phyloP scores from a whole-genome alignment of 345 rosid species.

The Gossypium rotundifolium region DNA sequence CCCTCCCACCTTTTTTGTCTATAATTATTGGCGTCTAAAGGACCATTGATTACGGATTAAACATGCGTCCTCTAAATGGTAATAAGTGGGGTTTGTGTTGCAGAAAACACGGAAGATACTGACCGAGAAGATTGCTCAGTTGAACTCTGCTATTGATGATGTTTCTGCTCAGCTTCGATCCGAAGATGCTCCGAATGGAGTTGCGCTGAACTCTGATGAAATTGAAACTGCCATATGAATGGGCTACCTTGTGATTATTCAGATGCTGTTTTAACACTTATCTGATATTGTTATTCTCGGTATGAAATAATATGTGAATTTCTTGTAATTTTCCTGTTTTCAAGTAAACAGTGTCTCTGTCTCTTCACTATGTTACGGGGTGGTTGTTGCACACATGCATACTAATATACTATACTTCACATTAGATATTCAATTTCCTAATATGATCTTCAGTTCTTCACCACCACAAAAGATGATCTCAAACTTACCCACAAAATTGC shows the following conservation, averaged over 20 bases:
- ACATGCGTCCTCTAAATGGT: background rate
- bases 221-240: constrained; percentile 51
- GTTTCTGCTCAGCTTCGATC: constrained; percentile 71
- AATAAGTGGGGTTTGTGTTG: constrained; percentile 13
- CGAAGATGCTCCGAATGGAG: constrained; percentile 60
- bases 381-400: background rate
- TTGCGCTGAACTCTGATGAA: constrained; percentile 49
- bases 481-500: too few relatives aligned
- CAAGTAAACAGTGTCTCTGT: background rate
- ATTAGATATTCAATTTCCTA: background rate
- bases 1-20: background rate
- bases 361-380: background rate
- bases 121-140: constrained; percentile 75
- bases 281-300: constrained; percentile 9
- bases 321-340: constrained; percentile 11
- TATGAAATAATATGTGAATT: constrained; percentile 19
- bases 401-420: background rate
- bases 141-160: constrained; percentile 83
- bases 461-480: too few relatives aligned
- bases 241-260: constrained; percentile 9
- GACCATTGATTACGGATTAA: background rate
- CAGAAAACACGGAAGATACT: constrained; percentile 81
- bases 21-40: background rate
- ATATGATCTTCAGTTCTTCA: background rate
- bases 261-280: constrained; percentile 5